Conservation (phyloP, 2,329 filamentous ascomycete genomes). For the Fusarium sublunatum region DNA sequence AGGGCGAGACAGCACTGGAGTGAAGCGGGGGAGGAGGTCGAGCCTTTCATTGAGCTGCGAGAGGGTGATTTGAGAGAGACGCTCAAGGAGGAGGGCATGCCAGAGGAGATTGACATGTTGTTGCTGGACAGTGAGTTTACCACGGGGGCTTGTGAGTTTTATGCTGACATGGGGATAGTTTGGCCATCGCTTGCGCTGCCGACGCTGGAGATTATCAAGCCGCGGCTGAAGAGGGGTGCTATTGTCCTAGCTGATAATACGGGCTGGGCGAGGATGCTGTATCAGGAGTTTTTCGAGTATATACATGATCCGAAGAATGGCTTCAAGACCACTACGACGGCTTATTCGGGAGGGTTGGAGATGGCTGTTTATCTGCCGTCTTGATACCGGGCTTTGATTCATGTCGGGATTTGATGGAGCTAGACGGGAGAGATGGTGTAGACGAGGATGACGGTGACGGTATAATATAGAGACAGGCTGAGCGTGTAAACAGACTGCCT, state of each 20-base stretch:
- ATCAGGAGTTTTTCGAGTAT: constrained; percentile 61
- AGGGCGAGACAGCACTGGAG: constrained; percentile 66
- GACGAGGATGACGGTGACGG: too few species aligned
- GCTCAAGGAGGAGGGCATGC: constrained; percentile 54
- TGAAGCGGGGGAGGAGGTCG: constrained; percentile 62
- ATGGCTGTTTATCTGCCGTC: constrained; percentile 45
- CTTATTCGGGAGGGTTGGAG: constrained; percentile 49
- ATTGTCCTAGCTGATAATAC: constrained; percentile 64
- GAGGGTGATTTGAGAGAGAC: constrained; percentile 70
- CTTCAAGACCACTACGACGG: constrained; percentile 57
- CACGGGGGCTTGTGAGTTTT: background rate
- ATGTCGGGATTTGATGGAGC: constrained; percentile 34
- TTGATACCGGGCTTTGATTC: background rate
- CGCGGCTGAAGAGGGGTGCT: constrained; percentile 59
- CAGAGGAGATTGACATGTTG: constrained; percentile 64
- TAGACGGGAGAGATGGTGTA: background rate
- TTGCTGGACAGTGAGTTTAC: constrained; percentile 69
- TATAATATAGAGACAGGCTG: too few species aligned
- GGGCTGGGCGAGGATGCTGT: constrained; percentile 52
- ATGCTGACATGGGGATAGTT: constrained; percentile 52
- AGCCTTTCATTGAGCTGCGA: constrained; percentile 64
- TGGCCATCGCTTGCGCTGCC: constrained; percentile 68
- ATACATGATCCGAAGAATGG: constrained; percentile 58
- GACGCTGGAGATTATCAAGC: constrained; percentile 60
- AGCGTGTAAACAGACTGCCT: too few species aligned